Evolutionary conservation across 2,329 filamentous ascomycete genomes (phyloP), one percentile per base, ranked within the genome.

Genomic region (Aureobasidium leucospermi): DNA sequence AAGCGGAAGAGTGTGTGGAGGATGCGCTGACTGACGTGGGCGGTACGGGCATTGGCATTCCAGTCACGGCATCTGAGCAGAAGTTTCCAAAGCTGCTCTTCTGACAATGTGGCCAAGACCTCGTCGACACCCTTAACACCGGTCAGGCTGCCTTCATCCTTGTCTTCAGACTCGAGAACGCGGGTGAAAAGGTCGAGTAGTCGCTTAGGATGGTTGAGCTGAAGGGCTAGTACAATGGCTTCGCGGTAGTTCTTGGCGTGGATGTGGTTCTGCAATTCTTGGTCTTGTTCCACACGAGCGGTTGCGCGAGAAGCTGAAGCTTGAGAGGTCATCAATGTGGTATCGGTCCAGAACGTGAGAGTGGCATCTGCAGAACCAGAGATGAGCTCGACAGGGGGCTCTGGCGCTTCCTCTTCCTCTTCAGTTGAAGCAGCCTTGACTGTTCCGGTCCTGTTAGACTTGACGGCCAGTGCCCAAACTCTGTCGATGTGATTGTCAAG

Each of bases 401-500:
- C 56, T 1, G 49, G 57, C 3, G 41, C 19, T 2, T 63, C 53
- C 9, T 51, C 62, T 3, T 66, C 64, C 4, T 64, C 60, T 9
- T 62, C 59, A 13, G 62, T 56, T 1, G 19, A 41, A n/a, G 62
- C 56, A 7, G 36, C 11, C 60, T 36, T 52, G 32, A 19, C 46
- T n/a, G 47, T 31, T 19, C 47, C 38, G 38, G 43, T 28, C 34
- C 48, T 31, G 46, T 53, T 46, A 16, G 87, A 80, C 70, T 93
- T 81, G 10, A 90, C 84, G 4, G 90, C 84, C 16, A 97, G 78
- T 0, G 91, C 91, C 92, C 92, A 96, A 1, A 97, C 92, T 60
- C 94, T 85, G 74, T 99, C 94, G 67, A 91, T 91, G 73, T 99
- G 94, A 74, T 97, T 97, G 75, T 99, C 94, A 4, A 99, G 81